Evolutionary conservation across 202 grass and related monocot genomes (phyloP).

Genomic region (Cymbopogon flexuosus): DNA sequence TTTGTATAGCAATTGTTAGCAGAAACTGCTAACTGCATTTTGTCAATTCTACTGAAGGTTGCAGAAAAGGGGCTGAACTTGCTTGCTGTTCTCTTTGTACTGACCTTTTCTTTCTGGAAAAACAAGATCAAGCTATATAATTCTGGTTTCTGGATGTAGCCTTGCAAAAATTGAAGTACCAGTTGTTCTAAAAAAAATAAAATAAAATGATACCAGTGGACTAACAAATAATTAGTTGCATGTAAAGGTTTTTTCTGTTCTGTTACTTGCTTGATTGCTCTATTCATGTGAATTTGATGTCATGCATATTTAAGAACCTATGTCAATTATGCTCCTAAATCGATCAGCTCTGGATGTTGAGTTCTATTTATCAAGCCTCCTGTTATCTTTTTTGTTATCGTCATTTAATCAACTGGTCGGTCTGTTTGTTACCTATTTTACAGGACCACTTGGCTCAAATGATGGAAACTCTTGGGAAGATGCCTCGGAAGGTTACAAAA

Average conservation of each 20-base stretch:
- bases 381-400: background rate
- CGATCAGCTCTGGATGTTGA: constrained; percentile 12
- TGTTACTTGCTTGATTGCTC: background rate
- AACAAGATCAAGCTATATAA: background rate
- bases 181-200: no score
- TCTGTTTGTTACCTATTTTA: constrained; percentile 19
- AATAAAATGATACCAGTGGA: background rate
- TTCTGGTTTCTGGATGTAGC: constrained; percentile 10
- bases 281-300: background rate
- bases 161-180: background rate
- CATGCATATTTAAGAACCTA: constrained; percentile 11
- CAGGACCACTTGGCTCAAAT: constrained; percentile 91
- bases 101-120: background rate
- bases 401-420: background rate
- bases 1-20: background rate
- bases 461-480: constrained; percentile 95
- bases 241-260: constrained; percentile 10
- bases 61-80: background rate
- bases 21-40: background rate
- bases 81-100: background rate
- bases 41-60: background rate
- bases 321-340: constrained; percentile 6
- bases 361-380: constrained; percentile 9
- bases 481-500: constrained; percentile 61
- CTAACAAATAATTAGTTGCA: constrained; percentile 8